phyloP scores from a whole-genome alignment of 495 filamentous ascomycete species.

The Rostrohypoxylon terebratum region DNA sequence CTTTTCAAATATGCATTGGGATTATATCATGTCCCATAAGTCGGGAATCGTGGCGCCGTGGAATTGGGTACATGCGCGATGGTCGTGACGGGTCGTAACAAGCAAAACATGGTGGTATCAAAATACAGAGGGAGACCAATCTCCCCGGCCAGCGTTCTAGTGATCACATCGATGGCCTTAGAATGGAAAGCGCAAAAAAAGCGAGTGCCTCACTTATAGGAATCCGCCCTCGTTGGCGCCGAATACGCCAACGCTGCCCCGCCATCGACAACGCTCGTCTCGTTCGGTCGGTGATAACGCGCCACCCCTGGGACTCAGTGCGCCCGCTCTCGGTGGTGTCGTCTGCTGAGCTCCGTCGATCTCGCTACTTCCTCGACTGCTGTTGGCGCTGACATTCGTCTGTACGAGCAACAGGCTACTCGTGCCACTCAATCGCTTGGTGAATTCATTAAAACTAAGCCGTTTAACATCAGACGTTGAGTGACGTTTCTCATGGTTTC shows the following conservation, averaged over 20 bases:
- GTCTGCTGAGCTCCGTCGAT: slow-evolving; percentile 46
- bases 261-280: slow-evolving; percentile 50
- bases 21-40: slow-evolving; percentile 42
- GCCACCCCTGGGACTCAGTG: slow-evolving; percentile 38
- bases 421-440: slow-evolving; percentile 64
- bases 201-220: slow-evolving; percentile 40
- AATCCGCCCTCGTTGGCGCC: slow-evolving; percentile 48
- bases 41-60: slow-evolving; percentile 42
- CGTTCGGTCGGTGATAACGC: slow-evolving; percentile 42
- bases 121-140: slow-evolving; percentile 38
- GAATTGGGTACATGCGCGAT: slow-evolving; percentile 31
- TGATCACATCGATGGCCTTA: slow-evolving; percentile 27
- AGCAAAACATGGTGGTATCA: slow-evolving; percentile 45
- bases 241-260: slow-evolving; percentile 50
- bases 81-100: slow-evolving; percentile 45
- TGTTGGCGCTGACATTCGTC: slow-evolving; percentile 60
- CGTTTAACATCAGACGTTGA: slow-evolving; percentile 61
- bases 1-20: slow-evolving; percentile 44
- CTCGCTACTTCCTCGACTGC: slow-evolving; percentile 61
- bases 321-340: slow-evolving; percentile 45
- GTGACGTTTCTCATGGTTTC: slow-evolving; percentile 56
- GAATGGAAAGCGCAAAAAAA: slow-evolving; percentile 40
- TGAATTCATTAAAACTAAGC: slow-evolving; percentile 66
- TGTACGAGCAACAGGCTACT: slow-evolving; percentile 66
- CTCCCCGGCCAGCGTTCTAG: slow-evolving; percentile 14